Evolutionary conservation across 306 rosid genomes (phyloP), one percentile per base, ranked within the genome.

Genomic region (Glycine tomentella): DNA sequence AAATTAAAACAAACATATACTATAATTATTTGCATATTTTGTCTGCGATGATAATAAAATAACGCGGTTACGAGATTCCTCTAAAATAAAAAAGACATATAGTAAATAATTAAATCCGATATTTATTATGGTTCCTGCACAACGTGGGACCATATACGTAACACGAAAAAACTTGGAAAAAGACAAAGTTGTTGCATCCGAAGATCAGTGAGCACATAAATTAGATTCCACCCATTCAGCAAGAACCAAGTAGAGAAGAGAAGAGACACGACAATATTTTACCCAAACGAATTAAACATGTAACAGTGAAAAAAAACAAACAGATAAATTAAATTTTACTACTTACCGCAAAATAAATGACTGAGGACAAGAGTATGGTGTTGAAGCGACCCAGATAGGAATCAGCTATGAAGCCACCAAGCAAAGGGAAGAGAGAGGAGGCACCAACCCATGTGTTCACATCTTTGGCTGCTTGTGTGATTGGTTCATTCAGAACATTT

Each of bases 371-470:
- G 68, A 91, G 77, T 16, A 91, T 91, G 45, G 95, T 87, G 31
- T 59, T 82, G 90, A 89, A 91, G 4, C 95, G 89, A 56, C 95
- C 95, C 0, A 89, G 38, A 42, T 67, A 86, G 0, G 95, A 91
- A 62, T 91, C 95, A 3, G 92, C 92, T 0, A 89, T 9, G 81
- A 87, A 84, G 16, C 89, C 91, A 11, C 95, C 92, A 3, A 91
- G 82, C 50, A 91, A 6, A n/a, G 95, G 92, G 58, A 89, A 89
- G 51, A 91, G 82, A 0, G 91, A 78, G 0, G 92, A 86, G 7
- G 88, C 87, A 20, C 91, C 95, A 50, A 87, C 69, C 95, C 92
- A 89, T 3, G 89, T 86, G 89, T 91, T 91, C 38, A 91, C 92
- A 62, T 87, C 84, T 80, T 87, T 84, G 0, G 78, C 91, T 5